A percentile compares a stretch with the other conserved stretches of the same genome.
Conservation (phyloP, 2,329 filamentous ascomycete species). For the Orbilia ellipsospora region DNA sequence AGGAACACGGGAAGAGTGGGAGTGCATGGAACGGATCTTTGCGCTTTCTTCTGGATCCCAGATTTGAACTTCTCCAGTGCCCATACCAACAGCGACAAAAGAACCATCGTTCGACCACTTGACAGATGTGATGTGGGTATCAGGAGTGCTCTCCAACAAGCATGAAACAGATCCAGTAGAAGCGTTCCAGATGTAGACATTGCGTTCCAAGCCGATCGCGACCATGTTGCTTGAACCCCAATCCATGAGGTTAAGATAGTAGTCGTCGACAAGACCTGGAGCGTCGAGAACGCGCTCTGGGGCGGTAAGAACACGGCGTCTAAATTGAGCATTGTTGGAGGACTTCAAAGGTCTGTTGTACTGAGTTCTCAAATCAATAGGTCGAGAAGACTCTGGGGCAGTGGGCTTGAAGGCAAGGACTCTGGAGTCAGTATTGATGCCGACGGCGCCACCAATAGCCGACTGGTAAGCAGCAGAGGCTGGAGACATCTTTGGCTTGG, state of each 20-base stretch:
- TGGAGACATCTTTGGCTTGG: slow-evolving; percentile 50
- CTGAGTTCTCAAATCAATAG: slow-evolving; percentile 94
- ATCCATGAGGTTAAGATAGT: slow-evolving; percentile 98
- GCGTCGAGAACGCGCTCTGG: slow-evolving; percentile 97
- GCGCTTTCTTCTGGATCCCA: slow-evolving; percentile 96
- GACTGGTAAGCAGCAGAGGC: slow-evolving; percentile 86
- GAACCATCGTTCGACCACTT: slow-evolving; percentile 99
- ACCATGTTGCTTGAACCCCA: slow-evolving; percentile 99
- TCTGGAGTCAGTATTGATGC: slow-evolving; percentile 90
- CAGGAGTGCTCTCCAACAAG: slow-evolving; percentile 84
- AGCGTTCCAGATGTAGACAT: slow-evolving; percentile 98
- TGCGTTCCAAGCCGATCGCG: slow-evolving; percentile 94
- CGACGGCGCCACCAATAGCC: slow-evolving; percentile 88
- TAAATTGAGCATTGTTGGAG: slow-evolving; percentile 78
- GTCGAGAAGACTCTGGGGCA: slow-evolving; percentile 96
- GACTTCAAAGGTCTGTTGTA: slow-evolving; percentile 96
- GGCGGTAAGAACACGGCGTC: slow-evolving; percentile 90
- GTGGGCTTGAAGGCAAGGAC: slow-evolving; percentile 99
- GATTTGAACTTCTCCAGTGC: slow-evolving; percentile 96
- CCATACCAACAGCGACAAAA: slow-evolving; percentile 94
- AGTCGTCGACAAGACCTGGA: slow-evolving; percentile 95
- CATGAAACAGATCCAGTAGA: slow-evolving; percentile 90
- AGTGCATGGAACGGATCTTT: slow-evolving; percentile 98
- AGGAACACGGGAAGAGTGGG: slow-evolving; percentile 94
- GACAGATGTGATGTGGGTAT: slow-evolving; percentile 97